phyloP scores from a whole-genome alignment of 164 flowering plant genomes.

The Piper longum region DNA sequence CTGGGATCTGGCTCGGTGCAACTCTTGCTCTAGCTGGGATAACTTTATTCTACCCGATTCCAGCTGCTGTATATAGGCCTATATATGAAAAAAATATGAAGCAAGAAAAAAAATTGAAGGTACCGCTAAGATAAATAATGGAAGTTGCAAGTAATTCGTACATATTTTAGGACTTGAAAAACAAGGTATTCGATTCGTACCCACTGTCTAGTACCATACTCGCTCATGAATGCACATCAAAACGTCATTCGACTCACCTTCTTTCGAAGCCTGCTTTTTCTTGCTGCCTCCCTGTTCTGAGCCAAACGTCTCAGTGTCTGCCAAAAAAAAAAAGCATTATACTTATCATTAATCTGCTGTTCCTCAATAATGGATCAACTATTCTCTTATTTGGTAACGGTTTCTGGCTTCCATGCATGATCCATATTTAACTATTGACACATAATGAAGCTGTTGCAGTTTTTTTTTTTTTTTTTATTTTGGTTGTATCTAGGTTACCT shows the following conservation, averaged over 20 bases:
- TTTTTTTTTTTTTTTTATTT: neutral
- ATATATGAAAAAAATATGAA: slow-evolving; percentile 1
- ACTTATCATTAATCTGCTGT: neutral
- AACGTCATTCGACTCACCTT: slow-evolving; percentile 33
- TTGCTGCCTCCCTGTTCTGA: slow-evolving; percentile 98
- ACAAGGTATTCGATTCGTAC: neutral
- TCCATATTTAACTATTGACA: too few relatives aligned
- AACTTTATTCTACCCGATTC: slow-evolving; percentile 88
- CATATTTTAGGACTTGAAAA: too few relatives aligned
- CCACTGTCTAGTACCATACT: neutral
- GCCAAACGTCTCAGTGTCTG: slow-evolving; percentile 94
- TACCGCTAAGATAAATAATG: too few relatives aligned
- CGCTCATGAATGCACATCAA: neutral
- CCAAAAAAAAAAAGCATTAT: neutral
- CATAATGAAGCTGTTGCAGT: too few relatives aligned
- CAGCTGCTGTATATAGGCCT: slow-evolving; percentile 97
- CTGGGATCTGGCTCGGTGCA: slow-evolving; percentile 88
- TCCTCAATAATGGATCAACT: too few relatives aligned
- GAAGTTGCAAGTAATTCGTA: too few relatives aligned
- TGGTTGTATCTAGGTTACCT: slow-evolving; percentile 28
- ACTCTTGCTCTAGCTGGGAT: slow-evolving; percentile 81
- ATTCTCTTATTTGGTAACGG: too few relatives aligned
- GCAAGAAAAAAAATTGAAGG: neutral
- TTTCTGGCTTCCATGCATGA: too few relatives aligned
- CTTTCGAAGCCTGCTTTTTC: slow-evolving; percentile 82